Percentiles rank a stretch among this genome's conserved stretches.
phyloP scores from a whole-genome alignment of 352 stramenopile species.

The Pythium brachiatum region DNA sequence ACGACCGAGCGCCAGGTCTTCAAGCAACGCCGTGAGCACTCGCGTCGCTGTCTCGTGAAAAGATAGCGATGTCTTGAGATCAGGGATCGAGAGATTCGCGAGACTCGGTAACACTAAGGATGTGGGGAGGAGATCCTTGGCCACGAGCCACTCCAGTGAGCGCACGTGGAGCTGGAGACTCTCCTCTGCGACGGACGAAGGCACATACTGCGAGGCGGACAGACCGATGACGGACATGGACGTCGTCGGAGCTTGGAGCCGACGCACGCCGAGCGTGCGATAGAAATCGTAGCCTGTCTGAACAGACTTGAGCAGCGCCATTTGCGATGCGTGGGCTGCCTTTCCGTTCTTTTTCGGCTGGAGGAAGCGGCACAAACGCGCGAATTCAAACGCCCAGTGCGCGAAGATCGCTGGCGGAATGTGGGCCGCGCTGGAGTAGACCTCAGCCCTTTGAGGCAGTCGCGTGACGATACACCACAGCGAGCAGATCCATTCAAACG shows the following conservation, averaged over 20 bases:
- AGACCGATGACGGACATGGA: not conserved
- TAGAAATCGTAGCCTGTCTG: slow-evolving; percentile 19
- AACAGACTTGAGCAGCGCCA: slow-evolving; percentile 8
- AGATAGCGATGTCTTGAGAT: slow-evolving; percentile 8
- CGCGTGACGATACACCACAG: slow-evolving; percentile 13
- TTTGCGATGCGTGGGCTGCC: not conserved
- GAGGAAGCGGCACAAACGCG: slow-evolving; percentile 9
- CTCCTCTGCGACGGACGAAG: slow-evolving; percentile 3
- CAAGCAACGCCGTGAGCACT: slow-evolving; percentile 10
- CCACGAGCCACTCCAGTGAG: slow-evolving; percentile 13
- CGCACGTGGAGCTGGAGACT: slow-evolving; percentile 14
- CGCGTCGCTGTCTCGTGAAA: slow-evolving; percentile 10
- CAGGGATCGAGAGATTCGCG: not conserved
- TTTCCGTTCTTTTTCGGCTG: slow-evolving; percentile 9
- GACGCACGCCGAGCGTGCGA: slow-evolving; percentile 6
- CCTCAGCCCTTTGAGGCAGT: not conserved
- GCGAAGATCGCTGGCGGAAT: slow-evolving; percentile 5
- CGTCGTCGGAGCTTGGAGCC: slow-evolving; percentile 2
- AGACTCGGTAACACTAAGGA: not conserved
- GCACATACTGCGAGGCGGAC: slow-evolving; percentile 12
- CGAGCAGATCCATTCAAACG: slow-evolving; percentile 10
- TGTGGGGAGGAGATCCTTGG: not conserved
- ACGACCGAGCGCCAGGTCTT: slow-evolving; percentile 15
- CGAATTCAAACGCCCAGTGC: slow-evolving; percentile 16
- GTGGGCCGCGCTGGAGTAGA: not conserved